Evolutionary conservation across 306 rosid species (phyloP), one percentile per base, ranked within the genome.

Genomic region (Lathyrus sativus): DNA sequence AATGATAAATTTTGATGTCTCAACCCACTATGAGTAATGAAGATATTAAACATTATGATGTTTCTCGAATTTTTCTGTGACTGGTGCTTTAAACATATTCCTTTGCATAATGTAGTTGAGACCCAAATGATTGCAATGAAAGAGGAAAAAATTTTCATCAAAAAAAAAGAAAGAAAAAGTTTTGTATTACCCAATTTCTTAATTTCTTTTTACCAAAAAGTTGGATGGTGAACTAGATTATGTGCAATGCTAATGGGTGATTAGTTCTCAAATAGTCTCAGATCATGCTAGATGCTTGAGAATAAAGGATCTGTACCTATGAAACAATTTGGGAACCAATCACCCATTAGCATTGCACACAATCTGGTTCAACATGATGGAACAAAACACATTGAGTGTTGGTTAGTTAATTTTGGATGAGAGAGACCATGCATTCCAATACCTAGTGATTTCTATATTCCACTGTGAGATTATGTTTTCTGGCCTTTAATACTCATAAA

Each of bases 201-300:
- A 33, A 14, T 33, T 59, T 35, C 7, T 35, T 9, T 28, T 59
- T 33, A n/a, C 13, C 42, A 57, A 57, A 57, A 57, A 33, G 37
- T 33, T 33, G 2, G 26, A 24, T 2, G 3, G 2, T 24, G 35
- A 31, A 31, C 35, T 33, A 33, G 37, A 33, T 6, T 6, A 5
- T 33, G 37, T 33, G 37, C 37, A 33, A 33, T 33, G 37, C 8
- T 33, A 33, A 33, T 33, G 37, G 37, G 6, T 5, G 37, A 33
- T 33, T 33, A 33, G 37, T 33, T 33, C 7, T 1, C 37, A 33
- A 33, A 33, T 33, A 33, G 37, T 33, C 37, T 33, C 6, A 4
- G 33, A 22, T 19, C 31, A 19, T 53, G 33, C 8, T 61, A 15
- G 28, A 60, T 37, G 65, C 65, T 31, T 31, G 45, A 60, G 65